These are phyloP conservation scores for Simplicillium sp. DNA, from an alignment of 2,329 filamentous ascomycete species.

Conservation along the genomic window DNA sequence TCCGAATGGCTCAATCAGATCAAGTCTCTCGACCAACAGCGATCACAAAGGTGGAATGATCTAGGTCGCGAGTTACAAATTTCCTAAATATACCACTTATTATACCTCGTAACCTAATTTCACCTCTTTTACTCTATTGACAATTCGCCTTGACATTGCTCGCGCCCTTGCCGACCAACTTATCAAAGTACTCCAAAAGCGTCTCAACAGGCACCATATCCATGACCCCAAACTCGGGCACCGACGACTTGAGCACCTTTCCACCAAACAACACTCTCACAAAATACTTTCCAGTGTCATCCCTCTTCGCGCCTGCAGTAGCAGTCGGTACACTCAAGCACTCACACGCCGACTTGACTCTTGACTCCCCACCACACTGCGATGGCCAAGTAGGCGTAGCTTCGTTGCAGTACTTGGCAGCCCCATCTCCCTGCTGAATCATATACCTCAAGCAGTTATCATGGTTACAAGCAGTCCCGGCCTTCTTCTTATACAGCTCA, in stretches of 20 bases:
- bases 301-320: conserved; percentile 32
- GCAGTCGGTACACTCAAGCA: conserved; percentile 13
- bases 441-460: conserved; percentile 22
- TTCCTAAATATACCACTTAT: neutral
- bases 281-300: conserved; percentile 41
- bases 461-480: conserved; percentile 13
- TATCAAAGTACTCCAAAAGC: conserved; percentile 62
- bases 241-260: conserved; percentile 55
- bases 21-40: conserved; percentile 62
- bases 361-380: conserved; percentile 14
- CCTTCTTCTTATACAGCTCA: conserved; percentile 51
- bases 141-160: conserved; percentile 28
- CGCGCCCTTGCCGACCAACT: conserved; percentile 49
- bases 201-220: conserved; percentile 61
- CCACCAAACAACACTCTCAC: conserved; percentile 66
- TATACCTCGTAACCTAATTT: neutral
- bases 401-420: conserved; percentile 14
- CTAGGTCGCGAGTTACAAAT: conserved; percentile 37
- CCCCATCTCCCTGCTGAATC: conserved; percentile 13
- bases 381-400: conserved; percentile 11
- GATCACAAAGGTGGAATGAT: conserved; percentile 68
- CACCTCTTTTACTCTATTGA: neutral
- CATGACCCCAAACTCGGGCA: conserved; percentile 56
- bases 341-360: conserved; percentile 17
- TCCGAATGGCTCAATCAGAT: conserved; percentile 54